Conservation (phyloP, 495 filamentous ascomycete species). For the Aspergillus cristatus region DNA sequence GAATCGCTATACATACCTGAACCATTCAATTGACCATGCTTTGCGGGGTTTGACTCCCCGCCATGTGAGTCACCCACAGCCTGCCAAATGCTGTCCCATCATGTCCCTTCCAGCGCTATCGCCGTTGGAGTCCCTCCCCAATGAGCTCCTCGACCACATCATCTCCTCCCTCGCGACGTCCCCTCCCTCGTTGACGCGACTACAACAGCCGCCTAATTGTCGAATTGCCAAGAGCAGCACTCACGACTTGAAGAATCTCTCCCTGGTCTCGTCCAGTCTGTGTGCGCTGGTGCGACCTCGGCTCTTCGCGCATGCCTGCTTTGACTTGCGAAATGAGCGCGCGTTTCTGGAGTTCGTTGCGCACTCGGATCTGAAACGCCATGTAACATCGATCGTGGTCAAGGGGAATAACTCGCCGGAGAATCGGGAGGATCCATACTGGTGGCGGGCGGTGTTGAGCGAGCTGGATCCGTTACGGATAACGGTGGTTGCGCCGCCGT, state of each 20-base stretch:
- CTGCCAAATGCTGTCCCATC: slow-evolving; percentile 5
- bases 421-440: slow-evolving; percentile 13
- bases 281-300: slow-evolving; percentile 20
- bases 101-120: slow-evolving; percentile 12
- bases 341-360: slow-evolving; percentile 21
- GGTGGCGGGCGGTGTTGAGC: slow-evolving; percentile 24
- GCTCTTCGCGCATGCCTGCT: slow-evolving; percentile 26
- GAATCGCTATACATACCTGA: neutral
- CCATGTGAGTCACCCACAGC: neutral
- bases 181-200: slow-evolving; percentile 18
- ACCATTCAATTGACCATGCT: neutral
- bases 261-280: slow-evolving; percentile 17
- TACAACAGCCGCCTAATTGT: slow-evolving; percentile 18
- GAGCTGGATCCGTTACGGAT: slow-evolving; percentile 22
- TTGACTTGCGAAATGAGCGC: slow-evolving; percentile 19
- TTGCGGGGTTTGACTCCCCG: neutral
- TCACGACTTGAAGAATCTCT: slow-evolving; percentile 25
- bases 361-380: slow-evolving; percentile 13
- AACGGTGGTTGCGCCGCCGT: slow-evolving; percentile 27
- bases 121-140: slow-evolving; percentile 21
- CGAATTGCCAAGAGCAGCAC: slow-evolving; percentile 14
- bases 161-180: slow-evolving; percentile 18
- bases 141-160: slow-evolving; percentile 34
- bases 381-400: slow-evolving; percentile 27
- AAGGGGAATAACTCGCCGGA: slow-evolving; percentile 6